Evolutionary conservation across 768 basidiomycete species (phyloP).

Genomic region (Butyriboletus loyo): DNA sequence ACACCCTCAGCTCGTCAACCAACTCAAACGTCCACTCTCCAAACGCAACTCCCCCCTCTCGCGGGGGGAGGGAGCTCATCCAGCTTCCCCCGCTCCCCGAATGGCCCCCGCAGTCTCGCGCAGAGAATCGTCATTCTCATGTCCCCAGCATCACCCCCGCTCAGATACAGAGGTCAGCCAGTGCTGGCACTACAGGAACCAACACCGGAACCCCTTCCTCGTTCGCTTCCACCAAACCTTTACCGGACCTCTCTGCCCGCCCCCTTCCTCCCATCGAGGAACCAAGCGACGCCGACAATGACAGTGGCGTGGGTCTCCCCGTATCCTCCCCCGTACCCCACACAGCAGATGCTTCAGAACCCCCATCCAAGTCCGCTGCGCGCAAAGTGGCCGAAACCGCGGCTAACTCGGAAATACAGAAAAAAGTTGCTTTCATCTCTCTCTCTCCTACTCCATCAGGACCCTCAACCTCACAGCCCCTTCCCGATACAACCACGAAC

Average conservation of each 20-base stretch:
- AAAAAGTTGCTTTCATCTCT: conserved; percentile 87
- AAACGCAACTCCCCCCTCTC: conserved; percentile 30
- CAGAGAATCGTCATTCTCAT: conserved; percentile 21
- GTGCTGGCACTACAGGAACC: conserved; percentile 33
- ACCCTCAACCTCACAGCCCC: conserved; percentile 45
- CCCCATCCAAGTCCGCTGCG: conserved; percentile 28
- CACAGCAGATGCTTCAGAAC: conserved; percentile 19
- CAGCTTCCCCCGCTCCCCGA: conserved; percentile 57
- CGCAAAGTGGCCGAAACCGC: conserved; percentile 39
- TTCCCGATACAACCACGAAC: conserved; percentile 45
- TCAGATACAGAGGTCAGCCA: conserved; percentile 30
- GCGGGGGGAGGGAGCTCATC: conserved; percentile 55
- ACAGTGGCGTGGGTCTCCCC: conserved; percentile 37
- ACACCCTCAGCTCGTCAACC: conserved; percentile 27
- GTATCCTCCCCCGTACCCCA: conserved; percentile 30
- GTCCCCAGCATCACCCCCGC: conserved; percentile 9
- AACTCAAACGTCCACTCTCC: conserved; percentile 25
- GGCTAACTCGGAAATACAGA: conserved; percentile 51
- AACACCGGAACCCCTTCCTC: conserved; percentile 42
- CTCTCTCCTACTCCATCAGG: conserved; percentile 68
- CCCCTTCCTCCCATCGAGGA: conserved; percentile 49
- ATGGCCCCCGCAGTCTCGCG: conserved; percentile 56
- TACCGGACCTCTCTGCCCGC: conserved; percentile 60
- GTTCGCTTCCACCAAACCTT: conserved; percentile 59
- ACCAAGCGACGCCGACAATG: conserved; percentile 33